Base-by-base conservation (phyloP, 2,329 filamentous ascomycete species). In the Trichoderma arundinaceum region DNA sequence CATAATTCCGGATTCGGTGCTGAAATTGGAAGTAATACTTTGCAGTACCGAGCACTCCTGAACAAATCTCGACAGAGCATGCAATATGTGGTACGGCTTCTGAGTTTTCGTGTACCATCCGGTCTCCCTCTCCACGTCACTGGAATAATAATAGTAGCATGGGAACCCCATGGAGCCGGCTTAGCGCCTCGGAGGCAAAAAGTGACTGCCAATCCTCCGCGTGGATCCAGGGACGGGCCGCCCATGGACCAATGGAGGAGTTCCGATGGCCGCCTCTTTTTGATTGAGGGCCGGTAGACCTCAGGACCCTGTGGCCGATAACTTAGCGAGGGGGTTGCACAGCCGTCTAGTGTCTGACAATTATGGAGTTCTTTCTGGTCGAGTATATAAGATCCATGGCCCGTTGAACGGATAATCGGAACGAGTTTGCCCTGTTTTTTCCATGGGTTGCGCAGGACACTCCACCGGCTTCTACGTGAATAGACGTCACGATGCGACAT, bases 341-440 rank as follows among this genome's bases (percentile, higher is more conserved):
- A 46, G 33, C 9, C 49, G 28, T 54, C 15, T 44, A 54, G 49
- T 39, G 60, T 28, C 49, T 54, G 7, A 63, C 32, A 32, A 28
- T 63, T 54, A 63, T 51, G 44, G 44, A 39, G 57, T 60, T 51
- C 46, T 22, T 1, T 10, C 19, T 32, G 8, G 52, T 28, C 17
- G 44, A 60, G 32, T 60, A 60, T 63, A 63, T 35, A 61, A 17
- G 49, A 63, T 35, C 32, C 39, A 22, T 22, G 60, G 49, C 39
- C 60, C 60, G 12, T 54, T 28, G 39, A 63, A 54, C 60, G 60
- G 60, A 63, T 63, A 63, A 63, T 63, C 60, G 60, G 60, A 63
- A 63, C 60, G 48, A 38, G 39, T 13, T 52, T 52, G 60, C 35
- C 32, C 17, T 54, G 60, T 19, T n/a, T 3, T 63, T 38, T 63